Percentiles rank a stretch among this genome's conserved stretches.
phyloP scores from a whole-genome alignment of 148 eudicot species.

The Cornus controversa region DNA sequence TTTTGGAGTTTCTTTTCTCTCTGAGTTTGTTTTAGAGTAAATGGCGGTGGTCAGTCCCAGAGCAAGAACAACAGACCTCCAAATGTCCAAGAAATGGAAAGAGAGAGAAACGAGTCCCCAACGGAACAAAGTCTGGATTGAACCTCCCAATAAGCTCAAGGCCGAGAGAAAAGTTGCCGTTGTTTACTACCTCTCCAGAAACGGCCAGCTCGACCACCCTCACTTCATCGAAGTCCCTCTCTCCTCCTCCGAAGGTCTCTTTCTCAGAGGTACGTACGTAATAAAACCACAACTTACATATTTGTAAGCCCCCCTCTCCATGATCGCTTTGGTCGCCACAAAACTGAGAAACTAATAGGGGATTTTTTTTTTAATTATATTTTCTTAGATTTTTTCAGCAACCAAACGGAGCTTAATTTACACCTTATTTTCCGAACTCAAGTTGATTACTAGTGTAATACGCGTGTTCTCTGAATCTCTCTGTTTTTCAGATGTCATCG shows the following conservation, averaged over 20 bases:
- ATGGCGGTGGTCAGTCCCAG: slow-evolving; percentile 36
- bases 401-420: slow-evolving; percentile 2
- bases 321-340: too few relatives aligned
- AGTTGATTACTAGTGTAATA: not conserved
- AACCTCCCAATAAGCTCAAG: slow-evolving; percentile 27
- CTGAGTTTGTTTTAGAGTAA: not conserved
- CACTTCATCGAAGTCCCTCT: slow-evolving; percentile 80
- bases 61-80: slow-evolving; percentile 28
- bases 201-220: slow-evolving; percentile 82
- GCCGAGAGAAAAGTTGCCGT: slow-evolving; percentile 39
- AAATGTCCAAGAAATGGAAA: slow-evolving; percentile 25
- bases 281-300: too few relatives aligned
- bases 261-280: slow-evolving; percentile 40
- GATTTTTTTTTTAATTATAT: too few relatives aligned
- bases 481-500: slow-evolving; percentile 56
- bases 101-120: slow-evolving; percentile 47
- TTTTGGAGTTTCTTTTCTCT: not conserved
- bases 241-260: slow-evolving; percentile 58
- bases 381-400: not conserved
- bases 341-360: too few relatives aligned
- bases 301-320: too few relatives aligned
- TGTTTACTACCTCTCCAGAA: slow-evolving; percentile 65
- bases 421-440: not conserved
- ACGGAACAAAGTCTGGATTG: slow-evolving; percentile 41
- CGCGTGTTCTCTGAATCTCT: not conserved